Evolutionary conservation across 441 rosid genomes (phyloP), one percentile per base, ranked within the genome.

Genomic region (Gossypium gossypioides): DNA sequence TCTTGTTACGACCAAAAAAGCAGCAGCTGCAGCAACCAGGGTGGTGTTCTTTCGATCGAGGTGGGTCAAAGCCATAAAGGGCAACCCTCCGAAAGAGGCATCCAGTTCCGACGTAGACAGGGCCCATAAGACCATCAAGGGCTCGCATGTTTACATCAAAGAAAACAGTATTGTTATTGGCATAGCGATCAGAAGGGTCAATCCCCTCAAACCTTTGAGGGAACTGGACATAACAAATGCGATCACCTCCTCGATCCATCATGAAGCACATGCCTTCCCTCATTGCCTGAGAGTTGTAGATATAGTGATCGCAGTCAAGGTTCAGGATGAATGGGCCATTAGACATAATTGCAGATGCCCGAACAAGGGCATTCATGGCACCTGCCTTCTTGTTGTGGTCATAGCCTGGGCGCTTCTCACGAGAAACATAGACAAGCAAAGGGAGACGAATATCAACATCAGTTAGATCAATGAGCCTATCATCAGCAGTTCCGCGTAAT

Each of bases 241-340:
- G 83, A 66, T 92, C 97, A 40, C 97, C 97, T 42, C 97, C 97
- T 78, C 94, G 73, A 76, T 92, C 97, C 97, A 92, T 90, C 97
- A 92, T 92, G 84, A 92, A 92, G 78, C 97, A 92, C 94, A 90
- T 92, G 73, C 97, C 97, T 81, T 92, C 97, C 81, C 92, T 90
- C 78, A 92, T 68, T 12, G 96, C 94, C 76, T 82, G 85, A 64
- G 96, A 92, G 81, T 91, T 90, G 86, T 90, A 91, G 74, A 91
- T 90, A 75, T 91, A 91, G 79, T 91, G 97, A 69, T 91, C 97
- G 75, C 97, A 91, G 75, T 91, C 97, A 52, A 91, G 97, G 84
- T 91, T 91, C 63, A 91, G 86, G 79, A 90, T 91, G 80, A 91
- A 91, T 3, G 97, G 92, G 50, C 97, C 96, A 76, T 91, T 91